phyloP scores from a whole-genome alignment of 495 filamentous ascomycete species.

The Penicillium soppii region DNA sequence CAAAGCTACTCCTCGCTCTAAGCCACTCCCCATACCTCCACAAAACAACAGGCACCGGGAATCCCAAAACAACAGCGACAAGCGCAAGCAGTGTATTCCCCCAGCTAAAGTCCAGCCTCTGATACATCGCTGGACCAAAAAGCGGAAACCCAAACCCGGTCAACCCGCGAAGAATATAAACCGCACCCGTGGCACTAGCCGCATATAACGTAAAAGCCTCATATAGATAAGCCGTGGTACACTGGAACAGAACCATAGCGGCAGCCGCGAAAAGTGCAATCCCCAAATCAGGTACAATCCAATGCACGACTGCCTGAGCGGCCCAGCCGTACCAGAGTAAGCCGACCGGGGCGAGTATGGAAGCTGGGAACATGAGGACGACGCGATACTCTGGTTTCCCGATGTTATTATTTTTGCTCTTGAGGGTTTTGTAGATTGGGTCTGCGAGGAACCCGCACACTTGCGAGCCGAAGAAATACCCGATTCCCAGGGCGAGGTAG shows the following conservation, averaged over 20 bases:
- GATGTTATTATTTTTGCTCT: background rate
- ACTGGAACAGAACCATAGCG: conserved; percentile 59
- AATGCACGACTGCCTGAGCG: conserved; percentile 53
- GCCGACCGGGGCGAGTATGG: conserved; percentile 56
- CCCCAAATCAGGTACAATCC: conserved; percentile 65
- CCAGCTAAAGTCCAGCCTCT: conserved; percentile 48
- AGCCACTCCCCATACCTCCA: conserved; percentile 31
- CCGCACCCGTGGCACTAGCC: conserved; percentile 62
- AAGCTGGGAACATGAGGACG: conserved; percentile 55
- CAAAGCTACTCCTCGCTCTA: conserved; percentile 1
- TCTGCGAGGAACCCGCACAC: conserved; percentile 34
- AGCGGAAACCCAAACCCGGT: conserved; percentile 67
- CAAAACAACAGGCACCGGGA: conserved; percentile 50
- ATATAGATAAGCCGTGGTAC: conserved; percentile 60
- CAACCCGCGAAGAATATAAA: conserved; percentile 56
- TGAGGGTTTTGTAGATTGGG: background rate
- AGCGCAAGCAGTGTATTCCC: conserved; percentile 51
- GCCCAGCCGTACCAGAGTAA: conserved; percentile 65
- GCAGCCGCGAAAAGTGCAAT: conserved; percentile 50
- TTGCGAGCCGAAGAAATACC: conserved; percentile 59
- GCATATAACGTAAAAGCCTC: conserved; percentile 66
- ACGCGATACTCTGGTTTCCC: conserved; percentile 57
- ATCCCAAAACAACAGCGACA: conserved; percentile 40
- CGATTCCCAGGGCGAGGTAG: conserved; percentile 59
- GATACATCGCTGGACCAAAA: conserved; percentile 58